phyloP scores from a whole-genome alignment of 192 early-diverging fungal species.

The Fimicolochytrium jonesii region DNA sequence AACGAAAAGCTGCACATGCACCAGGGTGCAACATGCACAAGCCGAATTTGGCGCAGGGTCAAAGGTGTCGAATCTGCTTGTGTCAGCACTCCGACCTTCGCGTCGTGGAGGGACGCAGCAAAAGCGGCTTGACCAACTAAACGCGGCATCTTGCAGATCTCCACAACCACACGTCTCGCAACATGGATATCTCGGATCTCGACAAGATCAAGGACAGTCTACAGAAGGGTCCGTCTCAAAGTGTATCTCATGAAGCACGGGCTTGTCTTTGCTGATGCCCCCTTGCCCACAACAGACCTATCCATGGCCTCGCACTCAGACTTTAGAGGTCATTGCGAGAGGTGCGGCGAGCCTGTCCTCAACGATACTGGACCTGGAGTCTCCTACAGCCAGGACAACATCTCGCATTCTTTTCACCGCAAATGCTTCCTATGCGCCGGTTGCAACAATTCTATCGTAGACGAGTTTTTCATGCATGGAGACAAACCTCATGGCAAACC shows the following conservation, averaged over 20 bases:
- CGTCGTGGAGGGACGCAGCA: too few relatives aligned
- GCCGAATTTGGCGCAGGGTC: too few relatives aligned
- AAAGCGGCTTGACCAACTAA: too few relatives aligned
- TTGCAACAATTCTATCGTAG: constrained; percentile 12
- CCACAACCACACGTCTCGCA: too few relatives aligned
- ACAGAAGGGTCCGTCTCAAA: constrained; percentile 1
- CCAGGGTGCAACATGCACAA: too few relatives aligned
- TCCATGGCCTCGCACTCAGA: constrained; percentile 11
- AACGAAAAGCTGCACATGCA: too few relatives aligned
- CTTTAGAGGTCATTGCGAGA: constrained; percentile 24
- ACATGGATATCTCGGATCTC: too few relatives aligned
- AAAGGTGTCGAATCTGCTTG: too few relatives aligned
- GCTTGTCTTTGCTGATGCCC: not conserved
- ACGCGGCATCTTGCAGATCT: too few relatives aligned
- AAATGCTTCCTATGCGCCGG: constrained; percentile 18
- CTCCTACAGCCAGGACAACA: constrained; percentile 24
- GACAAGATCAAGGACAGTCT: constrained; percentile 1
- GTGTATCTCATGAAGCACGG: too few relatives aligned
- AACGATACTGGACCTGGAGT: constrained; percentile 22
- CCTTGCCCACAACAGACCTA: not conserved
- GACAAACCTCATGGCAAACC: constrained; percentile 11
- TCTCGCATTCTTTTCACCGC: constrained; percentile 17
- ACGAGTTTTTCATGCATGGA: constrained; percentile 19
- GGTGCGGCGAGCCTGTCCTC: constrained; percentile 14
- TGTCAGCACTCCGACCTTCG: too few relatives aligned